phyloP scores from a whole-genome alignment of 2,329 filamentous ascomycete species.

The Phaeomoniella chlamydospora region DNA sequence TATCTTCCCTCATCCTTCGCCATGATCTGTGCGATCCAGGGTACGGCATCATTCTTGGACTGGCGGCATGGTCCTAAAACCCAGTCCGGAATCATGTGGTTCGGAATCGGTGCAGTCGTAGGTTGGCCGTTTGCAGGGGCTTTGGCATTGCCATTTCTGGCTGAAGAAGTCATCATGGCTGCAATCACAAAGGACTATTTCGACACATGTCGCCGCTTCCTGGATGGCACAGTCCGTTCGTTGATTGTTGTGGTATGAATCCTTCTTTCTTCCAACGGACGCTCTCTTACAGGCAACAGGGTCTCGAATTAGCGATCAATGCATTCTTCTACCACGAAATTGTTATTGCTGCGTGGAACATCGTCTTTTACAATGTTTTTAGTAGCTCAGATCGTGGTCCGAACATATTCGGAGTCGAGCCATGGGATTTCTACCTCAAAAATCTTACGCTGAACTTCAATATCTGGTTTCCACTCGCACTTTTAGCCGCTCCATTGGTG shows the following conservation, averaged over 20 bases:
- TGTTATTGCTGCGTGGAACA: conserved; percentile 73
- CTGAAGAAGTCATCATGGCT: conserved; percentile 56
- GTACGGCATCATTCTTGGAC: conserved; percentile 79
- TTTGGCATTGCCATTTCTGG: conserved; percentile 63
- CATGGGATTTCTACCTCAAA: conserved; percentile 91
- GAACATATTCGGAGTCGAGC: conserved; percentile 86
- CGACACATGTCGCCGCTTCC: conserved; percentile 44
- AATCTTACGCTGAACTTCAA: conserved; percentile 93
- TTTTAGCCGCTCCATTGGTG: conserved; percentile 61
- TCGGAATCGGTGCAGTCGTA: conserved; percentile 68
- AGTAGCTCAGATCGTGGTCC: conserved; percentile 64
- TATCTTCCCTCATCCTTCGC: conserved; percentile 90
- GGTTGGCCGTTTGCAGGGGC: conserved; percentile 93
- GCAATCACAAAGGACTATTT: conserved; percentile 40
- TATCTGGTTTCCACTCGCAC: conserved; percentile 73
- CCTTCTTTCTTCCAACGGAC: not conserved
- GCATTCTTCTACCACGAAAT: conserved; percentile 72
- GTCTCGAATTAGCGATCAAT: conserved; percentile 57
- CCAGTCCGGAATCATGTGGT: conserved; percentile 75
- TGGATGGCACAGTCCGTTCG: conserved; percentile 53
- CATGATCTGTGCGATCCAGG: conserved; percentile 86
- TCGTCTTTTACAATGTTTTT: conserved; percentile 91
- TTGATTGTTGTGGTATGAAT: conserved; percentile 52
- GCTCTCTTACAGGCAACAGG: conserved; percentile 30
- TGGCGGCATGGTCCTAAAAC: conserved; percentile 70